Evolutionary conservation across 2,329 filamentous ascomycete genomes (phyloP).

Genomic region (Alternaria ethzedia): DNA sequence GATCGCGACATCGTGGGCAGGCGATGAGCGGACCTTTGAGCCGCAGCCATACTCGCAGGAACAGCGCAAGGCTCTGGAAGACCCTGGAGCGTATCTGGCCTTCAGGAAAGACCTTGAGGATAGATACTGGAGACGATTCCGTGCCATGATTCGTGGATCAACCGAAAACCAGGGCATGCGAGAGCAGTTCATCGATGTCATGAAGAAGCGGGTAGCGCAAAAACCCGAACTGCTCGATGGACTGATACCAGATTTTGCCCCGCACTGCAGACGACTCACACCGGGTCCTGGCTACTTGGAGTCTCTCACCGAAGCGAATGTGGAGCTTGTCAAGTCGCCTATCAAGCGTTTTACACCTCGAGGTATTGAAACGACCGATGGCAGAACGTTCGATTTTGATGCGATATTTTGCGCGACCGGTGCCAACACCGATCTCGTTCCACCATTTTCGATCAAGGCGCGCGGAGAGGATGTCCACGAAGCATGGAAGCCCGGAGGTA

Average conservation of each 20-base stretch:
- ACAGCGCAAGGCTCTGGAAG: slow-evolving; percentile 62
- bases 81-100: slow-evolving; percentile 65
- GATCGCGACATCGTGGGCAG: slow-evolving; percentile 61
- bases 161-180: slow-evolving; percentile 41
- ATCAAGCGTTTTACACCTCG: slow-evolving; percentile 48
- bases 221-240: slow-evolving; percentile 52
- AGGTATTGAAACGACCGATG: slow-evolving; percentile 50
- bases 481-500: slow-evolving; percentile 63
- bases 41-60: slow-evolving; percentile 57
- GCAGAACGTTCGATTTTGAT: slow-evolving; percentile 48
- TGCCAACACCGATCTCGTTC: slow-evolving; percentile 59
- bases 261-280: slow-evolving; percentile 43
- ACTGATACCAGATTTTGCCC: slow-evolving; percentile 50
- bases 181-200: slow-evolving; percentile 40
- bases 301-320: slow-evolving; percentile 50
- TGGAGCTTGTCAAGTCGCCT: slow-evolving; percentile 49
- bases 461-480: slow-evolving; percentile 60
- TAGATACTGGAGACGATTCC: slow-evolving; percentile 65
- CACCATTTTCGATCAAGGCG: slow-evolving; percentile 66
- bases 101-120: slow-evolving; percentile 54
- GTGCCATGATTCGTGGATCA: slow-evolving; percentile 48
- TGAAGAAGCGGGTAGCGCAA: slow-evolving; percentile 48
- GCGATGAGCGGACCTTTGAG: slow-evolving; percentile 50
- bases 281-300: slow-evolving; percentile 50
- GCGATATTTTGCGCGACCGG: slow-evolving; percentile 69